Conservation (phyloP, 257 asterid species). For the Thymus mandschuricus region DNA sequence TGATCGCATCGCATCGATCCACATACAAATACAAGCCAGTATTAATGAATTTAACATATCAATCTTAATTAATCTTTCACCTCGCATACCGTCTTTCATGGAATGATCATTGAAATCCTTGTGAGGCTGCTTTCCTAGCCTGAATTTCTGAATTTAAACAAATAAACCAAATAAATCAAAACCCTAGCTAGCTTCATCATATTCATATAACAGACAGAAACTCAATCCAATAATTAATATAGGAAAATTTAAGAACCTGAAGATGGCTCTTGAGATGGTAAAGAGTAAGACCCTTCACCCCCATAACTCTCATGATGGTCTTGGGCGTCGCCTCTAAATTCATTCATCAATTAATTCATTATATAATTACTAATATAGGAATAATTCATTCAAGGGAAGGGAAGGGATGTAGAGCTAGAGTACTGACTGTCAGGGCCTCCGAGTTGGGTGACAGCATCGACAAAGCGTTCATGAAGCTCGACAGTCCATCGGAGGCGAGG, state of each 20-base stretch:
- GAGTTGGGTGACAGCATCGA: slow-evolving; percentile 88
- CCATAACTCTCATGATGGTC: slow-evolving; percentile 98
- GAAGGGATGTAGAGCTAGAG: not conserved
- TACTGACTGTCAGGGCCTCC: slow-evolving; percentile 92
- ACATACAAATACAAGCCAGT: no score
- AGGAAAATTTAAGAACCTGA: slow-evolving; percentile 51
- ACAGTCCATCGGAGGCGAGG: slow-evolving; percentile 97
- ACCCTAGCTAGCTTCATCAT: not conserved
- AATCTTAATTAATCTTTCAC: no score
- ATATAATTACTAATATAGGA: no score
- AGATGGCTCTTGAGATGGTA: slow-evolving; percentile 99
- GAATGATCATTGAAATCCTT: slow-evolving; percentile 95
- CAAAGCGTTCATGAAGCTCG: slow-evolving; percentile 91
- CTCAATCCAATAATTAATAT: not conserved
- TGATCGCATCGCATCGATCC: no score
- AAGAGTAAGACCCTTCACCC: slow-evolving; percentile 92
- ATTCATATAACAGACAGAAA: not conserved
- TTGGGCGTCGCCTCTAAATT: slow-evolving; percentile 94
- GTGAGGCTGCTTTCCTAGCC: slow-evolving; percentile 99
- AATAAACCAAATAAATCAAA: not conserved
- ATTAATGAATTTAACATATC: no score
- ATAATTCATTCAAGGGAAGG: no score
- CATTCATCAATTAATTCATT: no score
- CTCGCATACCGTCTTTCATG: slow-evolving; percentile 69
- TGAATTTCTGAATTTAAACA: slow-evolving; percentile 65